phyloP scores from a whole-genome alignment of 2,329 filamentous ascomycete species.

The Hansfordia pulvinata region DNA sequence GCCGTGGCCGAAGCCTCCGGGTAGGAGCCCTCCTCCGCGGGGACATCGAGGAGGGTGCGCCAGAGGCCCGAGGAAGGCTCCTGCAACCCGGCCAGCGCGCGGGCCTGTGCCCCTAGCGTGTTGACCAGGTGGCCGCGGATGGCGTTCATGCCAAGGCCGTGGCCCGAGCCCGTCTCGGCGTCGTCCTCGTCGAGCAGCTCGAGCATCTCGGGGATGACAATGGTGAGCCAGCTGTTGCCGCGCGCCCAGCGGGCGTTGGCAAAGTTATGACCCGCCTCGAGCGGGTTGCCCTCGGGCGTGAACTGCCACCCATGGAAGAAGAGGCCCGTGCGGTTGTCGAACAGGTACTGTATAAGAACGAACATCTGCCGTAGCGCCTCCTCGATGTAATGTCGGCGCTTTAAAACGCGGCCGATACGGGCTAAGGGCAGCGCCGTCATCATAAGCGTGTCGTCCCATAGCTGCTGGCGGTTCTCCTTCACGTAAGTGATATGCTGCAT shows the following conservation, averaged over 20 bases:
- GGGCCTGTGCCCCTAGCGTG: constrained; percentile 55
- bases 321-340: constrained; percentile 55
- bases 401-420: constrained; percentile 62
- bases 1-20: constrained; percentile 66
- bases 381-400: constrained; percentile 57
- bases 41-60: constrained; percentile 60
- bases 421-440: constrained; percentile 74
- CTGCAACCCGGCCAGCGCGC: constrained; percentile 49
- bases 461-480: constrained; percentile 55
- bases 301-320: constrained; percentile 81
- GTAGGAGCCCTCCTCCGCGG: constrained; percentile 55
- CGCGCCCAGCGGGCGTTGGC: constrained; percentile 43
- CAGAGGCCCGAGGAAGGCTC: constrained; percentile 50
- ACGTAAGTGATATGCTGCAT: constrained; percentile 69
- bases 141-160: too few relatives aligned
- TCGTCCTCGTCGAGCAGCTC: constrained; percentile 51
- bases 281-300: too few relatives aligned
- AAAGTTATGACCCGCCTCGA: constrained; percentile 51
- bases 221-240: constrained; percentile 64
- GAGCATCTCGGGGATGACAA: constrained; percentile 71
- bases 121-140: constrained; percentile 44
- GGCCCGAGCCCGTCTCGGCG: too few relatives aligned
- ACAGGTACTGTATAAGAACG: constrained; percentile 65
- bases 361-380: constrained; percentile 71
- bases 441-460: constrained; percentile 82